Percentiles rank a stretch among this genome's conserved stretches.
Conservation (phyloP, 345 rosid genomes). For the Populus simonii region DNA sequence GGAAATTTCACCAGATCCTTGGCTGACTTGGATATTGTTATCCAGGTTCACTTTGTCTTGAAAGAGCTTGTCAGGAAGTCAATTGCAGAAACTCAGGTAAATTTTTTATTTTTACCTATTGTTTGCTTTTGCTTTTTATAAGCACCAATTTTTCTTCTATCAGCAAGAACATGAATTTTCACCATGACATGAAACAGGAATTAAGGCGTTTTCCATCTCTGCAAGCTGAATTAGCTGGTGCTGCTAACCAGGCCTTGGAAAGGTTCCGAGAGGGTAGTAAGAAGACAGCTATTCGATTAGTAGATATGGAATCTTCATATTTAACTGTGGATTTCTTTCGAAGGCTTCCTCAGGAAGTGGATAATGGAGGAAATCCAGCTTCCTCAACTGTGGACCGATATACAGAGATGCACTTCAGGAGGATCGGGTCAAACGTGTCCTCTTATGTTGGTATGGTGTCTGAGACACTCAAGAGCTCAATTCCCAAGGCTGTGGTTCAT, state of each 20-base stretch:
- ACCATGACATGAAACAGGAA: constrained; percentile 16
- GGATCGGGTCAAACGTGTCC: constrained; percentile 38
- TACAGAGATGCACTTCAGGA: constrained; percentile 38
- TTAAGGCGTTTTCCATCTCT: constrained; percentile 36
- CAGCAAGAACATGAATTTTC: not conserved
- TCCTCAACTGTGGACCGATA: constrained; percentile 27
- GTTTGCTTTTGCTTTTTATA: not conserved
- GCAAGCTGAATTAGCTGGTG: constrained; percentile 37
- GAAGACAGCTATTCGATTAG: constrained; percentile 37
- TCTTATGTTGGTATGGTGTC: constrained; percentile 38
- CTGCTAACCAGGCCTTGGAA: constrained; percentile 32
- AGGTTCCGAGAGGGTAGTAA: constrained; percentile 37
- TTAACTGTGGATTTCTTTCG: constrained; percentile 40
- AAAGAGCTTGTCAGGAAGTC: constrained; percentile 44
- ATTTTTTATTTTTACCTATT: not conserved
- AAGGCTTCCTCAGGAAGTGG: constrained; percentile 40
- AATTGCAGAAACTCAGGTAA: constrained; percentile 37
- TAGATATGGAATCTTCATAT: constrained; percentile 41
- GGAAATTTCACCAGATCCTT: not conserved
- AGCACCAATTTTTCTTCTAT: not conserved
- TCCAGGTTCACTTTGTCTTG: constrained; percentile 38
- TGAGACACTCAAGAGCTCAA: constrained; percentile 32
- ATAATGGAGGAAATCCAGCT: constrained; percentile 28
- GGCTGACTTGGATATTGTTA: not conserved
- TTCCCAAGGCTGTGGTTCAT: constrained; percentile 38